Conservation (phyloP, 169 alveolate species). For the Cryptosporidium canis region DNA sequence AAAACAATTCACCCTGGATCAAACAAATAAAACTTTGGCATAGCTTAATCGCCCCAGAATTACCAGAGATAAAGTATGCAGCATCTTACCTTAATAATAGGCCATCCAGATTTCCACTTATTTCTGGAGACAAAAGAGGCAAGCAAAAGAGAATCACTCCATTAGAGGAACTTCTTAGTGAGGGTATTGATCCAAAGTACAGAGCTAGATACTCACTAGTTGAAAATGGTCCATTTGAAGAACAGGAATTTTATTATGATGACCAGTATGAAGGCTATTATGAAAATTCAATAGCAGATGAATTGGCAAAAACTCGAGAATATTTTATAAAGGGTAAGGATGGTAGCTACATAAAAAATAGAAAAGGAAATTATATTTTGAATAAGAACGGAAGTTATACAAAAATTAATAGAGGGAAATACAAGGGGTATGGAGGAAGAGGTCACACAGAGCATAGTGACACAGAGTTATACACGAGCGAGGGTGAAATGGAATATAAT, state of each 20-base stretch:
- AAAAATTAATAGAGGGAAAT: background rate
- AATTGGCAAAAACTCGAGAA: background rate
- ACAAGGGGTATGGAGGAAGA: background rate
- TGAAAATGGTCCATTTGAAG: constrained; percentile 8
- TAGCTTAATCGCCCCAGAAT: constrained; percentile 12
- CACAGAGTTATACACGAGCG: background rate
- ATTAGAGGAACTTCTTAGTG: constrained; percentile 31
- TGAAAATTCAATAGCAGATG: background rate
- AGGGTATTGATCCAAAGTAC: constrained; percentile 31
- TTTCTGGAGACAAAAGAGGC: constrained; percentile 68
- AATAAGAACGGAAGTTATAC: background rate
- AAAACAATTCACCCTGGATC: constrained; percentile 55
- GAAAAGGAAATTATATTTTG: background rate
- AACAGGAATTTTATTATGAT: constrained; percentile 20
- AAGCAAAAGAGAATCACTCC: constrained; percentile 31
- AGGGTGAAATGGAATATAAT: background rate
- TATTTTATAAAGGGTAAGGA: background rate
- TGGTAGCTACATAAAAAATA: background rate
- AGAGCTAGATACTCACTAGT: constrained; percentile 55
- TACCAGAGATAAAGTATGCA: constrained; percentile 60
- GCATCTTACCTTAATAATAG: constrained; percentile 47
- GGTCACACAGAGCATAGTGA: background rate
- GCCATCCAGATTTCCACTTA: constrained; percentile 62
- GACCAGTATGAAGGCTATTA: background rate
- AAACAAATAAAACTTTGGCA: constrained; percentile 59